Conservation (phyloP, 2,329 filamentous ascomycete species). For the Colletotrichum sp. region DNA sequence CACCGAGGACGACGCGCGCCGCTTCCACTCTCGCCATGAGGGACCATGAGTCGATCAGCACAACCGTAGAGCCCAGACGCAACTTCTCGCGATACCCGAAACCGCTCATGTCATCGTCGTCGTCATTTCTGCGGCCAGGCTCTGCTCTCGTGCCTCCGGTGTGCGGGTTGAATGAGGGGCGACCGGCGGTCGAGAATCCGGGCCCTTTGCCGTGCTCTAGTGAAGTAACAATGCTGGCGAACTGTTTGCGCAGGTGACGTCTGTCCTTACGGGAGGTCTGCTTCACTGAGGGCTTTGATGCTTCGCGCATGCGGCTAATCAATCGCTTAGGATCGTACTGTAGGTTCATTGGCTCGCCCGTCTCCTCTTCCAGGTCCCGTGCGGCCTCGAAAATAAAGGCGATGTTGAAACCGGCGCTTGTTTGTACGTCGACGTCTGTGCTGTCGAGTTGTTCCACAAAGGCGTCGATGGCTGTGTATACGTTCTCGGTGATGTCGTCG, state of each 20-base stretch:
- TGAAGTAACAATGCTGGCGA: conserved; percentile 59
- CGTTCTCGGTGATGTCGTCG: conserved; percentile 74
- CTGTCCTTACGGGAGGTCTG: conserved; percentile 55
- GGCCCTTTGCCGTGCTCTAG: conserved; percentile 60
- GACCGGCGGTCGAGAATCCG: conserved; percentile 55
- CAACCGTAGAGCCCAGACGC: conserved; percentile 49
- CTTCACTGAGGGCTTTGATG: conserved; percentile 53
- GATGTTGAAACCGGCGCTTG: conserved; percentile 80
- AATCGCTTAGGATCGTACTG: conserved; percentile 56
- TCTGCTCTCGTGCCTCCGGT: conserved; percentile 45
- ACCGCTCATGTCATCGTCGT: conserved; percentile 40
- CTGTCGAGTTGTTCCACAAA: conserved; percentile 88
- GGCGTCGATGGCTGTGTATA: conserved; percentile 76
- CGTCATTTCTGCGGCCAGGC: conserved; percentile 33
- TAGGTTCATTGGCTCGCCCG: conserved; percentile 53
- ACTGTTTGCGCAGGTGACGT: conserved; percentile 51
- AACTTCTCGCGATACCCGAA: conserved; percentile 60
- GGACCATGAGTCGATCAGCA: conserved; percentile 58
- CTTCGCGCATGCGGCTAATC: conserved; percentile 51
- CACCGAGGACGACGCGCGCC: conserved; percentile 52
- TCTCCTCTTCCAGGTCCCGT: conserved; percentile 53
- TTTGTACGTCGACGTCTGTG: conserved; percentile 73
- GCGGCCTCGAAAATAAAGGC: conserved; percentile 81
- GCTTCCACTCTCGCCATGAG: conserved; percentile 52
- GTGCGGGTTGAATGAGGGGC: conserved; percentile 45